phyloP scores from a whole-genome alignment of 164 flowering plant species.

The Warburgia ugandensis region DNA sequence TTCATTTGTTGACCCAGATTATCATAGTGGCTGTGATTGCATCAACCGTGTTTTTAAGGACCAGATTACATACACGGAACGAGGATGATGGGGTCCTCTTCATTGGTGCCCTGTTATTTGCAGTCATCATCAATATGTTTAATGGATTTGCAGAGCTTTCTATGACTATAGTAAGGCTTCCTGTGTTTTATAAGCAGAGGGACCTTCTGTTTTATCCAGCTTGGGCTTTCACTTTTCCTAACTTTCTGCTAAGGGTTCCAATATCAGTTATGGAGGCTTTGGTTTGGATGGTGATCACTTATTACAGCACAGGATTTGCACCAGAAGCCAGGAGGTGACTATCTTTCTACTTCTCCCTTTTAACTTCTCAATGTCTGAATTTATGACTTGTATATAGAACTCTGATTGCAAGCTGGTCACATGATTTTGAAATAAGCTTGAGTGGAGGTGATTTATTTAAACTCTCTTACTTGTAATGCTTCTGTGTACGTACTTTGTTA shows the following conservation, averaged over 20 bases:
- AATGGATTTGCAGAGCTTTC: slow-evolving; percentile 90
- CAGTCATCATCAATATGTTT: slow-evolving; percentile 70
- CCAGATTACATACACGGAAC: slow-evolving; percentile 38
- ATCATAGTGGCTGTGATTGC: slow-evolving; percentile 50
- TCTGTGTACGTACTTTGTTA: too few species aligned
- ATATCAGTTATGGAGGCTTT: slow-evolving; percentile 61
- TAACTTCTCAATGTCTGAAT: neutral
- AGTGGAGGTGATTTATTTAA: too few species aligned
- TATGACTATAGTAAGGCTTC: slow-evolving; percentile 65
- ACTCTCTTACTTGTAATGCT: too few species aligned
- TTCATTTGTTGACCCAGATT: slow-evolving; percentile 25
- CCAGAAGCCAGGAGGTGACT: slow-evolving; percentile 83
- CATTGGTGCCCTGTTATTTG: slow-evolving; percentile 66
- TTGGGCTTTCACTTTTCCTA: slow-evolving; percentile 84
- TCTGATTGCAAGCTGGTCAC: neutral
- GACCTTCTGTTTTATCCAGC: slow-evolving; percentile 82
- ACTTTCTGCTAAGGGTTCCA: slow-evolving; percentile 57
- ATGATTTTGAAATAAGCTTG: too few species aligned
- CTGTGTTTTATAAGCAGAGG: slow-evolving; percentile 93
- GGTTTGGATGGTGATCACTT: slow-evolving; percentile 61
- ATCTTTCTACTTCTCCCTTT: neutral
- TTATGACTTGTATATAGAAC: neutral
- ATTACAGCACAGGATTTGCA: slow-evolving; percentile 83
- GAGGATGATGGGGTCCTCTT: slow-evolving; percentile 58
- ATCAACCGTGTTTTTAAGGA: slow-evolving; percentile 64